Percentiles rank a stretch among this genome's conserved stretches.
These are phyloP conservation scores for Phoenix roebelenii DNA, from an alignment of 176 grass and related monocot genomes.

Conservation along the genomic window DNA sequence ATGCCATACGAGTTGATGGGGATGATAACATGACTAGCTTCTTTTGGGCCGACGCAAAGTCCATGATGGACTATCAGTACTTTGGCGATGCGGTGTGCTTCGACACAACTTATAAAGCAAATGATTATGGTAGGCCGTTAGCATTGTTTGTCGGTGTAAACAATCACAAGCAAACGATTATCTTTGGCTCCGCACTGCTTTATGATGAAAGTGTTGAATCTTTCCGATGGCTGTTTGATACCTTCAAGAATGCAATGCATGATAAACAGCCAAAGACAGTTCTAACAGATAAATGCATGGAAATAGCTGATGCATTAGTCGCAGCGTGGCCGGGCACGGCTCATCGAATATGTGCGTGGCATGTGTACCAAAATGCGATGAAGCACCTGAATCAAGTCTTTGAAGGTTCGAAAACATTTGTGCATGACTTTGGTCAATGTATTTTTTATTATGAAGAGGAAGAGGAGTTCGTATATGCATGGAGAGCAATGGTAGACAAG, in stretches of 20 bases:
- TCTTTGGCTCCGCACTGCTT: conserved; percentile 11
- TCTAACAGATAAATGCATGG: conserved; percentile 2
- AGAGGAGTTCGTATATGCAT: conserved; percentile 10
- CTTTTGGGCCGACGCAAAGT: conserved; percentile 90
- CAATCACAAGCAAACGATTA: conserved; percentile 13
- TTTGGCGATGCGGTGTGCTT: conserved; percentile 82
- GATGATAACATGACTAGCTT: conserved; percentile 53
- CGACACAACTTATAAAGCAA: conserved; percentile 66
- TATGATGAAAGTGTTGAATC: conserved; percentile 8
- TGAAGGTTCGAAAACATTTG: conserved; percentile 14
- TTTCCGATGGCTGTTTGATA: conserved; percentile 10
- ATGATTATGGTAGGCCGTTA: conserved; percentile 54
- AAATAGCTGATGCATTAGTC: neutral
- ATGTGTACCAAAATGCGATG: conserved; percentile 8
- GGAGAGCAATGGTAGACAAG: conserved; percentile 9
- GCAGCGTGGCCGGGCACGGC: neutral
- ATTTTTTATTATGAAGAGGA: conserved; percentile 14
- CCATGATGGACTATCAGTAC: conserved; percentile 58
- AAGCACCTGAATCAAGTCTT: conserved; percentile 9
- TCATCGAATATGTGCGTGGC: conserved; percentile 9
- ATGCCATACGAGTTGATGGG: conserved; percentile 40
- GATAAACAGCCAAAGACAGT: conserved; percentile 10
- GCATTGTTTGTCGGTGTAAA: conserved; percentile 11
- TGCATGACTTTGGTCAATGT: conserved; percentile 4
- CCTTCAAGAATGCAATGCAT: conserved; percentile 8